Percentiles rank a stretch among this genome's conserved stretches.
These are phyloP conservation scores for Nigrograna mackinnonii DNA, from an alignment of 2,329 filamentous ascomycete species.

Conservation along the genomic window DNA sequence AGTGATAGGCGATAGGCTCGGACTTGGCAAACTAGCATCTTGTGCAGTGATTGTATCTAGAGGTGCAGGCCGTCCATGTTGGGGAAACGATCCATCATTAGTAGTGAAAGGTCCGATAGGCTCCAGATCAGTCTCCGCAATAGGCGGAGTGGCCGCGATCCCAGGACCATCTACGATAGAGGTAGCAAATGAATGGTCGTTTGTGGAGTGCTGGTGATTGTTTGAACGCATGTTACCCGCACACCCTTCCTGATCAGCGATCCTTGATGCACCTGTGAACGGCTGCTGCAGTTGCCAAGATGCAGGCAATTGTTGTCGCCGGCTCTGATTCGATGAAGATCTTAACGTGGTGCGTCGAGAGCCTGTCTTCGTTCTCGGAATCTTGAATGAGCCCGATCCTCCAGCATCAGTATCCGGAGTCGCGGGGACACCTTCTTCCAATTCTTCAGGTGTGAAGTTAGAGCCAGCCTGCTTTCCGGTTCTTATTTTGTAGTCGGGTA, in stretches of 20 bases:
- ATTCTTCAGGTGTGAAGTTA: slow-evolving; percentile 35
- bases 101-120: slow-evolving; percentile 54
- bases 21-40: slow-evolving; percentile 92
- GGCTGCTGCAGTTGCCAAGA: slow-evolving; percentile 29
- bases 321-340: slow-evolving; percentile 20
- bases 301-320: slow-evolving; percentile 14
- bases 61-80: slow-evolving; percentile 45
- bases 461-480: slow-evolving; percentile 16
- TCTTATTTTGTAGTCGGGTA: slow-evolving; percentile 23
- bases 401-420: slow-evolving; percentile 43
- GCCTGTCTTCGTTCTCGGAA: slow-evolving; percentile 18
- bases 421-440: slow-evolving; percentile 35
- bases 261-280: slow-evolving; percentile 23
- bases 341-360: slow-evolving; percentile 21
- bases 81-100: slow-evolving; percentile 12
- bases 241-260: slow-evolving; percentile 9
- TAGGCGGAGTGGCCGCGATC: slow-evolving; percentile 73
- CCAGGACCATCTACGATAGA: slow-evolving; percentile 45
- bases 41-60: slow-evolving; percentile 75
- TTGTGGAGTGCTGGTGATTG: slow-evolving; percentile 17
- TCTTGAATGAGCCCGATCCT: slow-evolving; percentile 21
- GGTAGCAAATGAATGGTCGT: slow-evolving; percentile 24
- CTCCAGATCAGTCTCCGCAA: slow-evolving; percentile 72
- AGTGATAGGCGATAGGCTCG: slow-evolving; percentile 87
- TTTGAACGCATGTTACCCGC: slow-evolving; percentile 5